Conservation (phyloP, 768 basidiomycete genomes). For the Agrocybe pediades region DNA sequence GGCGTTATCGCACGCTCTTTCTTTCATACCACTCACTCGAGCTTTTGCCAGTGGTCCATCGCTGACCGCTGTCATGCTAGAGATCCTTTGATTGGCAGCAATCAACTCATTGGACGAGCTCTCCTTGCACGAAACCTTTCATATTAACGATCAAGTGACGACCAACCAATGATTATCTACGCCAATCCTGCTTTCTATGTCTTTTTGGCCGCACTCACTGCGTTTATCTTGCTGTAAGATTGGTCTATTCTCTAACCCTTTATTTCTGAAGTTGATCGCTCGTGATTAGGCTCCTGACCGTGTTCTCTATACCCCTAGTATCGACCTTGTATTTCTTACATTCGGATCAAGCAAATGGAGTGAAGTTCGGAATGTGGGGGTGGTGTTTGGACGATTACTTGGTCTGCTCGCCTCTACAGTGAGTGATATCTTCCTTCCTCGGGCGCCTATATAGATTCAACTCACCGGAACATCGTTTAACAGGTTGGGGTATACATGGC, state of each 20-base stretch:
- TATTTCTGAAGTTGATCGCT: not conserved
- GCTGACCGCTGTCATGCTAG: no score
- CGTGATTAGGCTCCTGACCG: slow-evolving; percentile 28
- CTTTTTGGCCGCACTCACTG: slow-evolving; percentile 23
- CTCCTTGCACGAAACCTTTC: no score
- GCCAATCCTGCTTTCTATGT: slow-evolving; percentile 24
- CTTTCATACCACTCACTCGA: not conserved
- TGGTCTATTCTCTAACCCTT: not conserved
- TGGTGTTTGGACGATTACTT: slow-evolving; percentile 39
- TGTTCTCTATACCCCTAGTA: slow-evolving; percentile 35
- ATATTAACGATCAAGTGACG: not conserved
- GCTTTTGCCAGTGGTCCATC: no score
- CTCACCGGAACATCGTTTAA: not conserved
- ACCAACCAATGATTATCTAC: slow-evolving; percentile 16
- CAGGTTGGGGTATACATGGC: slow-evolving; percentile 40
- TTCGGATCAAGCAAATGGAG: slow-evolving; percentile 37
- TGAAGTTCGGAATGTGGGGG: slow-evolving; percentile 44
- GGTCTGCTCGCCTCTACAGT: slow-evolving; percentile 32
- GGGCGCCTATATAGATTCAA: not conserved
- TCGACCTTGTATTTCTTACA: slow-evolving; percentile 37
- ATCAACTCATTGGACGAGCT: not conserved
- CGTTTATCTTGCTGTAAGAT: slow-evolving; percentile 30
- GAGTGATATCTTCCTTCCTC: slow-evolving; percentile 1
- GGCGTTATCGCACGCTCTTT: slow-evolving; percentile 1
- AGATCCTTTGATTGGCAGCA: not conserved